These are phyloP conservation scores for Corymbia calophylla DNA, from an alignment of 441 rosid species.

Conservation along the genomic window DNA sequence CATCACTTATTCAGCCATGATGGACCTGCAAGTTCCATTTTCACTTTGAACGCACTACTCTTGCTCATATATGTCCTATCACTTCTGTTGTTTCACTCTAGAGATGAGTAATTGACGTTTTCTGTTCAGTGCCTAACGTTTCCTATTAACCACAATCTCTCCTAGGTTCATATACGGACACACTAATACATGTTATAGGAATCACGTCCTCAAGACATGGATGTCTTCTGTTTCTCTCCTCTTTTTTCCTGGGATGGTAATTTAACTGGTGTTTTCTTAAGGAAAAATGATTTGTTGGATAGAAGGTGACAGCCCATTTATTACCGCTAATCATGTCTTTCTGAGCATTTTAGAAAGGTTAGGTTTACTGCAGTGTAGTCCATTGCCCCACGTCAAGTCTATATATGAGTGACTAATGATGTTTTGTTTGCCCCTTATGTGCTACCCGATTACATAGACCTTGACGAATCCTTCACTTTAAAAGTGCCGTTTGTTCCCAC, in stretches of 20 bases:
- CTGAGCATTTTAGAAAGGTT: background rate
- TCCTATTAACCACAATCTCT: background rate
- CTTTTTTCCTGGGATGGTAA: background rate
- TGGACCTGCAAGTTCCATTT: background rate
- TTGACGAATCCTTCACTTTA: background rate
- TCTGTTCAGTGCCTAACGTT: background rate
- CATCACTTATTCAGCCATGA: background rate
- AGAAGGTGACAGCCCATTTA: background rate
- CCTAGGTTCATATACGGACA: background rate
- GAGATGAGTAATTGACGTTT: background rate
- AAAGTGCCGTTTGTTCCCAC: background rate
- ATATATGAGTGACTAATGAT: background rate
- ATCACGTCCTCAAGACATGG: background rate
- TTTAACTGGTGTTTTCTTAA: background rate
- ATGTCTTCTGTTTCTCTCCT: background rate
- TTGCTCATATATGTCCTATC: background rate
- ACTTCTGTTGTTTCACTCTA: background rate
- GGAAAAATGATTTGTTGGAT: background rate
- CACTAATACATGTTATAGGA: background rate
- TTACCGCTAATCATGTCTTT: background rate
- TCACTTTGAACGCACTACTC: background rate
- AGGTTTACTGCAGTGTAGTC: background rate
- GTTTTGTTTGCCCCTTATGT: background rate
- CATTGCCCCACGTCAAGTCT: background rate
- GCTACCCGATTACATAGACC: background rate